Base-by-base conservation (phyloP, 148 eudicot genomes). In the Dysphania ambrosioides region DNA sequence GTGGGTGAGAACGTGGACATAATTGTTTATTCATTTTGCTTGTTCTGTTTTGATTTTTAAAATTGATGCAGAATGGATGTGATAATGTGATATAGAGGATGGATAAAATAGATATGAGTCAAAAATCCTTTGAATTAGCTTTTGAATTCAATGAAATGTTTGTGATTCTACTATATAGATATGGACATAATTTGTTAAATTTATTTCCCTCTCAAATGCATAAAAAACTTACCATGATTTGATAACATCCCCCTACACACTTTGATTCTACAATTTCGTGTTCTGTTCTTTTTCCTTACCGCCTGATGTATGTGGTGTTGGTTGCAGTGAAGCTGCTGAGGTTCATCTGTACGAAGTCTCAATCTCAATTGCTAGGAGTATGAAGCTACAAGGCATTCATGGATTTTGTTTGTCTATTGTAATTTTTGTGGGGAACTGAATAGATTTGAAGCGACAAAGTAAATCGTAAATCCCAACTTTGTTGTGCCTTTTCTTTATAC, bases 251-350 rank as follows among this genome's bases (percentile, higher is more conserved):
- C 7, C 12, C n/a, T 4, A 32, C 36, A 32, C 36, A 63, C 11
- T 61, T 30, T 5, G 7, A 1, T 5, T 15, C 42, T 7, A 47
- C 16, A 21, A 5, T 63, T 7, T n/a, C 12, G 2, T 35, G 21
- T 35, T 65, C 26, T 6, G 15, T 23, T 65, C 16, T 21, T 35
- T 35, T 36, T 49, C 26, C 58, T n/a, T 19, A 6, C 58, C 10
- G 2, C 5, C 27, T 35, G 29, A 35, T 36, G 13, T 65, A n/a
- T 34, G 44, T 65, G 68, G 21, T 65, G 12, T 32, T 40, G 44
- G 40, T 35, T 65, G 68, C 68, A 65, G 68, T 21, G 68, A 65
- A 65, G 10, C 36, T 34, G 68, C 68, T 36, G 68, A 65, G 38
- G 7, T 18, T 61, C 36, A 63, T 65, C 23, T 47, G 6, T 11